These are phyloP conservation scores for Pseudocercospora fijiensis DNA, from an alignment of 2,329 filamentous ascomycete species.

Conservation along the genomic window DNA sequence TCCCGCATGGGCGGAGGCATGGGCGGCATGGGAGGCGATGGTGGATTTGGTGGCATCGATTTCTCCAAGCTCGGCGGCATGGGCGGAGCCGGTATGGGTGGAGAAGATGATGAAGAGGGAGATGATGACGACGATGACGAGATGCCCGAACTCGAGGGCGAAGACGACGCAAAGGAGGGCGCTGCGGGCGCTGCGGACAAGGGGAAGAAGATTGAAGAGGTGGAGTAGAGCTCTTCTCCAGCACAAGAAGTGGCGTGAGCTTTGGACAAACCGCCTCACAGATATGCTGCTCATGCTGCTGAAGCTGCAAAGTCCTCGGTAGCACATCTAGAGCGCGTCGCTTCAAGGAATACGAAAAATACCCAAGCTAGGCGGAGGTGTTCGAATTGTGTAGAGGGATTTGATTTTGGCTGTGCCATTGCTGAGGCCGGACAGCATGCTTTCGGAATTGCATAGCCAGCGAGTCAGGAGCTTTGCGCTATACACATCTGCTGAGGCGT, in stretches of 20 bases:
- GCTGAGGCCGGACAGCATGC: background rate
- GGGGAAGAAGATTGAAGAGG: constrained; percentile 49
- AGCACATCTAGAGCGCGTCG: background rate
- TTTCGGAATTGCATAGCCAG: constrained; percentile 6
- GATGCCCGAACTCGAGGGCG: constrained; percentile 76
- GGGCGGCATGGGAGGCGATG: constrained; percentile 45
- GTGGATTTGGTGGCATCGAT: constrained; percentile 39
- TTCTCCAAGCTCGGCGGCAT: constrained; percentile 54
- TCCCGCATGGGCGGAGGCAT: constrained; percentile 47
- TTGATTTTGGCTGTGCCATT: background rate
- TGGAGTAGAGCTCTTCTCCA: constrained; percentile 36
- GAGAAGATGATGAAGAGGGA: constrained; percentile 51
- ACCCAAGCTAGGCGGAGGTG: background rate
- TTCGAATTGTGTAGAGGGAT: background rate
- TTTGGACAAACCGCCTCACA: background rate
- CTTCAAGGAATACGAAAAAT: background rate
- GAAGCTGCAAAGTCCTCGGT: background rate
- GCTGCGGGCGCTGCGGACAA: constrained; percentile 38
- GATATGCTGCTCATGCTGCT: background rate
- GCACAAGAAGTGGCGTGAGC: background rate
- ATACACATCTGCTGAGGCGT: constrained; percentile 1
- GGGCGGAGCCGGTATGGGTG: constrained; percentile 42
- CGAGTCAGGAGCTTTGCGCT: constrained; percentile 2
- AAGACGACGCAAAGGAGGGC: constrained; percentile 43
- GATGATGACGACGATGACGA: constrained; percentile 71